These are phyloP conservation scores for Candida nitratophila DNA, from an alignment of 805 yeast genomes.

Conservation along the genomic window DNA sequence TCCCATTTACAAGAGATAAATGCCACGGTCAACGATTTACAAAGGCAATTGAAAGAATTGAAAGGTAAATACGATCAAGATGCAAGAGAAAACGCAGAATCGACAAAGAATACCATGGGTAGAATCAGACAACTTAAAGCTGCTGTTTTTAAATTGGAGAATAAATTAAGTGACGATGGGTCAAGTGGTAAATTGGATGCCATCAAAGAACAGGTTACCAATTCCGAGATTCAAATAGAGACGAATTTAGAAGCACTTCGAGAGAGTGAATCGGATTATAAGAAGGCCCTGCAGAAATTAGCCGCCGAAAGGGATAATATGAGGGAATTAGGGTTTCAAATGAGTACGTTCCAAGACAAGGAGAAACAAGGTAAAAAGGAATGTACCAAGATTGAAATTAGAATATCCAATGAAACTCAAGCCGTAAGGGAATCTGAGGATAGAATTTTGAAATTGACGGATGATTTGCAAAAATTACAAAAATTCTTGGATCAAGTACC, in stretches of 20 bases:
- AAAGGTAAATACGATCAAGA: neutral
- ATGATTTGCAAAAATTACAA: slow-evolving; percentile 16
- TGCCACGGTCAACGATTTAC: neutral
- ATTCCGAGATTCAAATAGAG: neutral
- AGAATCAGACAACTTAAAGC: slow-evolving; percentile 12
- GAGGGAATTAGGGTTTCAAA: neutral
- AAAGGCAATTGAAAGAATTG: slow-evolving; percentile 10
- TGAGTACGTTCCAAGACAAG: neutral
- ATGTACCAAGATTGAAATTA: slow-evolving; percentile 2
- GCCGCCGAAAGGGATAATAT: neutral
- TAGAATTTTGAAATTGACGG: slow-evolving; percentile 16
- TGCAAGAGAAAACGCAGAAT: slow-evolving; percentile 2
- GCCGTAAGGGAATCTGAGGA: slow-evolving; percentile 9
- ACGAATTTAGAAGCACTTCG: neutral
- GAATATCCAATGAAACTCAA: slow-evolving; percentile 5
- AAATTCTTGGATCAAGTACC: slow-evolving; percentile 21
- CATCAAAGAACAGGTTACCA: neutral
- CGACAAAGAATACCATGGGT: slow-evolving; percentile 7
- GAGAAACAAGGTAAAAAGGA: neutral
- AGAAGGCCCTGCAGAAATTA: neutral
- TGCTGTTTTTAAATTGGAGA: slow-evolving; percentile 27
- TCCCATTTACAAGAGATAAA: neutral
- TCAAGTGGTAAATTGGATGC: slow-evolving; percentile 32
- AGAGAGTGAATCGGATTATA: neutral
- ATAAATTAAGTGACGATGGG: slow-evolving; percentile 36